Evolutionary conservation across 1,284 basidiomycete genomes (phyloP).

Genomic region (Irpex sp.): DNA sequence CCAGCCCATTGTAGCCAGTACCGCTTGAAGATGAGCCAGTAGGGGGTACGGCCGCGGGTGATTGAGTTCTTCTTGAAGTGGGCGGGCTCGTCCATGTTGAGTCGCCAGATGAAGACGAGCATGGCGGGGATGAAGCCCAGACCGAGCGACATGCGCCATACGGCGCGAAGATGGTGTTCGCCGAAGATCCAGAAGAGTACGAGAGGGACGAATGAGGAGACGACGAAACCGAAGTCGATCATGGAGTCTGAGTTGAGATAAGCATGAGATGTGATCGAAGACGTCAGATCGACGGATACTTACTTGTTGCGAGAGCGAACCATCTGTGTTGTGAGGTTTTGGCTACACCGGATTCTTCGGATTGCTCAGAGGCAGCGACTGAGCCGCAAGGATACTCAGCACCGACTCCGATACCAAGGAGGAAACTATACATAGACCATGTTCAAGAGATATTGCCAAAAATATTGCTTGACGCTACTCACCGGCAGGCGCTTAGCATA

Average conservation of each 20-base stretch:
- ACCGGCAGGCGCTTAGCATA: constrained; percentile 88
- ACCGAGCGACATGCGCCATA: constrained; percentile 93
- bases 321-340: constrained; percentile 88
- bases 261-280: neutral
- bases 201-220: constrained; percentile 87
- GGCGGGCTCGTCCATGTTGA: constrained; percentile 85
- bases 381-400: constrained; percentile 94
- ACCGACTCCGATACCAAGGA: constrained; percentile 87
- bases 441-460: neutral
- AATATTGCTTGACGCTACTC: constrained; percentile 23
- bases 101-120: constrained; percentile 88
- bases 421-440: constrained; percentile 55
- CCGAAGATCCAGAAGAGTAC: constrained; percentile 92
- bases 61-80: constrained; percentile 82
- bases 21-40: constrained; percentile 81
- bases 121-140: constrained; percentile 88
- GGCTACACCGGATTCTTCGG: constrained; percentile 82
- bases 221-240: constrained; percentile 92
- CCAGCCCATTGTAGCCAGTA: constrained; percentile 82
- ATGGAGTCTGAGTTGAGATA: constrained; percentile 67
- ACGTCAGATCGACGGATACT: constrained; percentile 28
- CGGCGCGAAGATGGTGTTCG: constrained; percentile 81
- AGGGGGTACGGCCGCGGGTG: constrained; percentile 80
- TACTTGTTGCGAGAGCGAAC: constrained; percentile 89
- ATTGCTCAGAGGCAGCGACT: constrained; percentile 93